phyloP scores from a whole-genome alignment of 768 basidiomycete species.

The Suillus fuscotomentosus region DNA sequence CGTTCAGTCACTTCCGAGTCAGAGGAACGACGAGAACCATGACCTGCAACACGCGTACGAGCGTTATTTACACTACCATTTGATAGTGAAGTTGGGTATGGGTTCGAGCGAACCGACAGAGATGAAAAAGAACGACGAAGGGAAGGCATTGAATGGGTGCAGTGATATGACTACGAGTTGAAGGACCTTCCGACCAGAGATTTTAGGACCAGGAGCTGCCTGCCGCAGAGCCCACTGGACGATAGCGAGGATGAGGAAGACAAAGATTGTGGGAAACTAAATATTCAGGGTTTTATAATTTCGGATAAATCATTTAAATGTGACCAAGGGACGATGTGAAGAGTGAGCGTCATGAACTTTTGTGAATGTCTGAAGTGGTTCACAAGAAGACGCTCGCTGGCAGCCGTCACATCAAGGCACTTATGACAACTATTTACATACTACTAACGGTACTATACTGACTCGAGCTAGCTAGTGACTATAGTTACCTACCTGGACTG shows the following conservation, averaged over 20 bases:
- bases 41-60: constrained; percentile 37
- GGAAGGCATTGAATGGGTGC: constrained; percentile 53
- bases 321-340: constrained; percentile 14
- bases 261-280: constrained; percentile 33
- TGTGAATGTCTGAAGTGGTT: constrained; percentile 9
- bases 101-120: constrained; percentile 65
- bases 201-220: constrained; percentile 42
- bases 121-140: constrained; percentile 77
- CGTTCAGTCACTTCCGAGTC: constrained; percentile 64
- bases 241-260: constrained; percentile 29
- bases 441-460: background rate
- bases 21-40: constrained; percentile 55
- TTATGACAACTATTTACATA: background rate
- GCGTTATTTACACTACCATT: constrained; percentile 32
- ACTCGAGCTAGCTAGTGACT: no score
- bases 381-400: background rate
- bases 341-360: background rate
- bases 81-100: constrained; percentile 52
- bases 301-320: constrained; percentile 21
- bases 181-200: constrained; percentile 19
- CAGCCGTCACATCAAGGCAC: constrained; percentile 12
- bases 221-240: constrained; percentile 45
- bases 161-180: constrained; percentile 1
- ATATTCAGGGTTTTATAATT: constrained; percentile 45
- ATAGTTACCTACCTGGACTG: no score